A percentile compares a stretch with the other conserved stretches of the same genome.
Conservation (phyloP, 768 basidiomycete genomes). For the Phlegmacium glaucopus region DNA sequence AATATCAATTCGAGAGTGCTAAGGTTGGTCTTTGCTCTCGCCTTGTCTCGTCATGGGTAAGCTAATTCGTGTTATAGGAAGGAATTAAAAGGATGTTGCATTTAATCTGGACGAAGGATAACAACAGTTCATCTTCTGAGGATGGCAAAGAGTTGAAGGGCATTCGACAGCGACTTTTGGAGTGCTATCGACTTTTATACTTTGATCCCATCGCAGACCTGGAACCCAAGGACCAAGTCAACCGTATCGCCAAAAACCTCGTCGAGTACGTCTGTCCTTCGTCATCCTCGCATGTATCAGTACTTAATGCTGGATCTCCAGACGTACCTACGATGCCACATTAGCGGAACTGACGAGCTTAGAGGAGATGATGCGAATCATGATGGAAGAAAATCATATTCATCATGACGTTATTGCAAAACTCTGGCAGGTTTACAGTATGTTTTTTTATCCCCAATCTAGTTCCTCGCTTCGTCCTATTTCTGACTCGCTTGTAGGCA, state of each 20-base stretch:
- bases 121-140: conserved; percentile 60
- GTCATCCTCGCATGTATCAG: not conserved
- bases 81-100: conserved; percentile 97
- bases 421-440: conserved; percentile 96
- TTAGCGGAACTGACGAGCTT: conserved; percentile 93
- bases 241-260: conserved; percentile 93
- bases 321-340: conserved; percentile 87
- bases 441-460: conserved; percentile 24
- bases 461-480: not conserved
- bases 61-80: conserved; percentile 37
- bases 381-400: conserved; percentile 89
- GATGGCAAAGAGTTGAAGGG: conserved; percentile 78
- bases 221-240: conserved; percentile 82
- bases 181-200: conserved; percentile 84
- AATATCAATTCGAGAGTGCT: conserved; percentile 77
- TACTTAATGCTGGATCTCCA: conserved; percentile 25
- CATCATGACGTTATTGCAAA: conserved; percentile 83
- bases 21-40: conserved; percentile 43
- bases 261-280: conserved; percentile 66
- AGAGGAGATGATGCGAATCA: conserved; percentile 94
- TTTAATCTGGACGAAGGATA: conserved; percentile 96
- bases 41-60: not conserved
- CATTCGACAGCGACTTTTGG: conserved; percentile 80
- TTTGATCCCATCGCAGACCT: conserved; percentile 79
- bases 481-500: conserved; percentile 46